Conservation (phyloP, 306 rosid species). For the Begonia masoniana region DNA sequence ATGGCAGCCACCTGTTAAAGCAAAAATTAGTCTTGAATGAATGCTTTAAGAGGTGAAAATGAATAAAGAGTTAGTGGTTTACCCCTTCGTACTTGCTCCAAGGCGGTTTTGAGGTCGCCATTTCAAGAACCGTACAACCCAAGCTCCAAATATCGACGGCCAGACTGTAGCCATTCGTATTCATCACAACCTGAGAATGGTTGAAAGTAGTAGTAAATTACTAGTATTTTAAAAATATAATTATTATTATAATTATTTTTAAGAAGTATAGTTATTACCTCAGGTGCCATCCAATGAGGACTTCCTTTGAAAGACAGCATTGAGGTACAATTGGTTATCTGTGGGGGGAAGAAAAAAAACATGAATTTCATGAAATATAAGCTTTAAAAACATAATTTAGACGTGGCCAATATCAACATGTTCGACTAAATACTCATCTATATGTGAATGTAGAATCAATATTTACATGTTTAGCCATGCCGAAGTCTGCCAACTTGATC, state of each 20-base stretch:
- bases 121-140: conserved; percentile 97
- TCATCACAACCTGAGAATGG: conserved; percentile 81
- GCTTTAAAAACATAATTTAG: too few species aligned
- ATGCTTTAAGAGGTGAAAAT: not conserved
- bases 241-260: too few species aligned
- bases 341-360: not conserved
- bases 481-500: conserved; percentile 94
- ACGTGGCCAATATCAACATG: too few species aligned
- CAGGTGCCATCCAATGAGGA: conserved; percentile 99
- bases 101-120: conserved; percentile 93
- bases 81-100: conserved; percentile 99
- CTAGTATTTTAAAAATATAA: not conserved
- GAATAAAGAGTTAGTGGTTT: conserved; percentile 1
- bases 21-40: conserved; percentile 12
- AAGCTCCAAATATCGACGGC: conserved; percentile 98
- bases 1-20: conserved; percentile 88
- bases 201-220: conserved; percentile 6
- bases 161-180: conserved; percentile 70
- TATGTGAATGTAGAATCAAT: conserved; percentile 13
- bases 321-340: conserved; percentile 64
- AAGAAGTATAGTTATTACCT: conserved; percentile 29
- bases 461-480: conserved; percentile 94
- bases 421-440: too few species aligned
- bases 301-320: conserved; percentile 99
- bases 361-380: too few species aligned